Percentiles rank a stretch among this genome's conserved stretches.
Conservation (phyloP, 2,329 filamentous ascomycete species). For the Epichloe sibirici region DNA sequence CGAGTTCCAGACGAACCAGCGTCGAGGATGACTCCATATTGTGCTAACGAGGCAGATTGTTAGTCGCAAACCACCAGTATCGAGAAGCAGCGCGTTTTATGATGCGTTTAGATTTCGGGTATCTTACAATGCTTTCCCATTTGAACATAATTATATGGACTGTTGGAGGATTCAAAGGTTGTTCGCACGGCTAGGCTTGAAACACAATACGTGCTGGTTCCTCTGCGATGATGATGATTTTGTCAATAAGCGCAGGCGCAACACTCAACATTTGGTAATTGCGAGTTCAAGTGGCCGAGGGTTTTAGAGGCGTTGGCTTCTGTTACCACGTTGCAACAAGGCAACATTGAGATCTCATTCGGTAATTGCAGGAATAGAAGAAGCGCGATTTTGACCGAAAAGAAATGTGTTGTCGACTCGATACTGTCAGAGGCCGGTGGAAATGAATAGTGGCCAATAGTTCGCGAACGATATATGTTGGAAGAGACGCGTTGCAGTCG, state of each 20-base stretch:
- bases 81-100: not conserved
- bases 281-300: not conserved
- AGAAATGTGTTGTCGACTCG: not conserved
- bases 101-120: not conserved
- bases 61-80: not conserved
- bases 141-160: not conserved
- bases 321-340: too few species aligned
- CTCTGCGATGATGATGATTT: not conserved
- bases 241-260: not conserved
- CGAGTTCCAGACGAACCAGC: slow-evolving; percentile 95
- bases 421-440: too few species aligned
- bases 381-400: not conserved
- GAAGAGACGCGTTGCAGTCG: too few species aligned
- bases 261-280: not conserved
- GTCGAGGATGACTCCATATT: slow-evolving; percentile 92
- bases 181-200: not conserved
- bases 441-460: too few species aligned
- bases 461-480: too few species aligned
- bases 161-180: not conserved
- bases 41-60: slow-evolving; percentile 26
- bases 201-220: not conserved
- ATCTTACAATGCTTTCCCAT: slow-evolving; percentile 20
- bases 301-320: too few species aligned
- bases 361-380: not conserved
- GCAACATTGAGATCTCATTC: too few species aligned